Evolutionary conservation across 257 asterid species (phyloP).

Genomic region (Catharanthus roseus): DNA sequence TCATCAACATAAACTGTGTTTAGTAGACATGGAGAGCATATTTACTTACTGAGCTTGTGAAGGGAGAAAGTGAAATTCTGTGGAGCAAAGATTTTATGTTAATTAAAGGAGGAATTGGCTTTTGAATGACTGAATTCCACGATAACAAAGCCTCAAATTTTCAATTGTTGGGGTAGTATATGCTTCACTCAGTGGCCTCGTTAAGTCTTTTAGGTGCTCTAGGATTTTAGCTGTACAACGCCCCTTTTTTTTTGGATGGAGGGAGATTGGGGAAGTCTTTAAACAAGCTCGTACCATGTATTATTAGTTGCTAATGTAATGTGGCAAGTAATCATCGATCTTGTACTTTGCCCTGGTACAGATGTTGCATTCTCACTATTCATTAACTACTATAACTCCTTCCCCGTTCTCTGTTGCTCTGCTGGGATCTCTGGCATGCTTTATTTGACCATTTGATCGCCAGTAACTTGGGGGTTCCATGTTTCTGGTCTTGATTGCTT

Average conservation of each 20-base stretch:
- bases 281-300: background rate
- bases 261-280: background rate
- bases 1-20: background rate
- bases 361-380: background rate
- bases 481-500: background rate
- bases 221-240: background rate
- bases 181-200: background rate
- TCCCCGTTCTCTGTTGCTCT: background rate
- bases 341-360: background rate
- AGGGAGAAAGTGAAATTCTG: background rate
- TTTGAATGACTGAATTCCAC: background rate
- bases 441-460: background rate
- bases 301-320: background rate
- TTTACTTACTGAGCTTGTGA: background rate
- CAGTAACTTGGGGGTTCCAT: background rate
- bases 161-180: background rate
- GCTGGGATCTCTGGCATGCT: background rate
- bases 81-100: background rate
- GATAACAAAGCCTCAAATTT: background rate
- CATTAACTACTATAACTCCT: background rate
- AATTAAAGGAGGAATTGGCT: background rate
- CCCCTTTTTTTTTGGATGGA: too few species aligned
- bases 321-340: too few species aligned
- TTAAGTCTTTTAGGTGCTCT: background rate
- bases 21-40: background rate